These are phyloP conservation scores for Aureobasidium lini DNA, from an alignment of 2,329 filamentous ascomycete genomes.

Conservation along the genomic window DNA sequence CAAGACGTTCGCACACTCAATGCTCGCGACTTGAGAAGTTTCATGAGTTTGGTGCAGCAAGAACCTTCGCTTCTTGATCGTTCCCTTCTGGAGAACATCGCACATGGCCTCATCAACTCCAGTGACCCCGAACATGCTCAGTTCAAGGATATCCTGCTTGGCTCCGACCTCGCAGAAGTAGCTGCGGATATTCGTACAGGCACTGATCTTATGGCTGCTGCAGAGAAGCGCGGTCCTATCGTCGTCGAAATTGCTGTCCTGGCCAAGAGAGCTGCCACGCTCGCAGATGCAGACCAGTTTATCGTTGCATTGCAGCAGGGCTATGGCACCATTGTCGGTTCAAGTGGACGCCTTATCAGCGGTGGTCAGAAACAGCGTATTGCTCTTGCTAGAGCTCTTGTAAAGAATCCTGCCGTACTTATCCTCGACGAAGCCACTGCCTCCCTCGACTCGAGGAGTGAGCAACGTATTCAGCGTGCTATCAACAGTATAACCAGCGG, in stretches of 20 bases:
- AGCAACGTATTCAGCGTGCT: slow-evolving; percentile 31
- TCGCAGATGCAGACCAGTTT: slow-evolving; percentile 57
- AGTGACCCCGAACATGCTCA: slow-evolving; percentile 26
- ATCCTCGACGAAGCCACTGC: slow-evolving; percentile 35
- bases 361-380: slow-evolving; percentile 34
- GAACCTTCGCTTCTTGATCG: slow-evolving; percentile 45
- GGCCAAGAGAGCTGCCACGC: slow-evolving; percentile 43
- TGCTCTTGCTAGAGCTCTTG: slow-evolving; percentile 32
- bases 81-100: slow-evolving; percentile 48
- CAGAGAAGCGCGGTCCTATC: slow-evolving; percentile 37
- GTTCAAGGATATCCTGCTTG: slow-evolving; percentile 42
- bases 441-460: slow-evolving; percentile 34
- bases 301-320: slow-evolving; percentile 55
- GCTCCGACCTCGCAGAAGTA: slow-evolving; percentile 43
- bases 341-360: slow-evolving; percentile 30
- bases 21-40: slow-evolving; percentile 29
- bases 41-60: slow-evolving; percentile 39
- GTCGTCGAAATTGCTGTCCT: slow-evolving; percentile 46
- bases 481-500: slow-evolving; percentile 25
- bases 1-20: slow-evolving; percentile 32
- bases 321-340: slow-evolving; percentile 48
- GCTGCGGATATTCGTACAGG: slow-evolving; percentile 47
- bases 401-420: slow-evolving; percentile 31
- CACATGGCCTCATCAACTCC: slow-evolving; percentile 41
- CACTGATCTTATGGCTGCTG: slow-evolving; percentile 38